Evolutionary conservation across 306 rosid genomes (phyloP).

Genomic region (Canavalia ensiformis): DNA sequence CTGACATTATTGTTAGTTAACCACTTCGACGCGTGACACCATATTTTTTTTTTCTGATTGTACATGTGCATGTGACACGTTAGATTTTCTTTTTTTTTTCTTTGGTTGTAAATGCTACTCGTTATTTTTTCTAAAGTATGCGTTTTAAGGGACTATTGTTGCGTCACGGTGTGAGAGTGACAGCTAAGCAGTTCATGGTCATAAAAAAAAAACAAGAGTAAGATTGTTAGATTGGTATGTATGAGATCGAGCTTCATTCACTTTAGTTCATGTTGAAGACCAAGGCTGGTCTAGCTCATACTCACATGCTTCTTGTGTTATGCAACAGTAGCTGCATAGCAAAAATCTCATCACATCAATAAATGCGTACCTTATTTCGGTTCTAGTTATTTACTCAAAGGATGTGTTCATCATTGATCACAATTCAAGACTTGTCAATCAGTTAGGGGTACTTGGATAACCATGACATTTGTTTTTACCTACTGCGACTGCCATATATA

Average conservation of each 20-base stretch:
- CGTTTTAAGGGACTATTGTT: background rate
- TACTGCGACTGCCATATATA: background rate
- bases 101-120: background rate
- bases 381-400: background rate
- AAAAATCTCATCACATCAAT: background rate
- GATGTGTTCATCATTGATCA: constrained; percentile 6
- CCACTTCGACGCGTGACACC: background rate
- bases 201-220: constrained; percentile 14
- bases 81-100: background rate
- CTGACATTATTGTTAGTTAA: background rate
- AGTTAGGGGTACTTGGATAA: background rate
- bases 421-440: background rate
- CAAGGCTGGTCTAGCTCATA: constrained; percentile 11
- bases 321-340: background rate
- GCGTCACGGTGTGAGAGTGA: constrained; percentile 38
- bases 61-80: constrained; percentile 9
- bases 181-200: constrained; percentile 32
- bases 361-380: background rate
- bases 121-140: background rate
- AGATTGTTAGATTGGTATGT: background rate
- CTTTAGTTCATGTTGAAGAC: background rate
- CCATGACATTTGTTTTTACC: background rate
- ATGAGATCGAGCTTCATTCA: constrained; percentile 6
- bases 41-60: background rate
- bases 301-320: constrained; percentile 49